phyloP scores from a whole-genome alignment of 371 early-diverging fungal genomes.

The Mucor irregularis region DNA sequence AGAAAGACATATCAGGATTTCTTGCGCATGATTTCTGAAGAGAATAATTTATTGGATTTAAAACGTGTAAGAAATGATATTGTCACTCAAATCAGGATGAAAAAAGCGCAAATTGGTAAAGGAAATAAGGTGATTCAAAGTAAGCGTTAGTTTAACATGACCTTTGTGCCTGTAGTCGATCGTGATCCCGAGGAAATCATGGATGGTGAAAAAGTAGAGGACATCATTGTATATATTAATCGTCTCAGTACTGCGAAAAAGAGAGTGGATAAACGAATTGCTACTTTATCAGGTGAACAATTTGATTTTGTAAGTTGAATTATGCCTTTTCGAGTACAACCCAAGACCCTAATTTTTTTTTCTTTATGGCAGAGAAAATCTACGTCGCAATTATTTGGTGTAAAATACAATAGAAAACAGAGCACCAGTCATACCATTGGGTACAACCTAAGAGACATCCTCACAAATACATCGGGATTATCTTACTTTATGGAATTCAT shows the following conservation, averaged over 20 bases:
- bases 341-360: background rate
- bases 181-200: slow-evolving; percentile 73
- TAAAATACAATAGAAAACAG: slow-evolving; percentile 27
- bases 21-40: slow-evolving; percentile 70
- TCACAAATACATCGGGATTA: slow-evolving; percentile 67
- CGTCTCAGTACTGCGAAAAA: slow-evolving; percentile 72
- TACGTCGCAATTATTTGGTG: slow-evolving; percentile 28
- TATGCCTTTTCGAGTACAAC: too few relatives aligned
- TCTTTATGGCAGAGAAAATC: slow-evolving; percentile 13
- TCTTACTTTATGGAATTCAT: slow-evolving; percentile 85
- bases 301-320: slow-evolving; percentile 39
- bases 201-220: slow-evolving; percentile 80
- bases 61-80: slow-evolving; percentile 70
- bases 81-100: slow-evolving; percentile 75
- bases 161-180: slow-evolving; percentile 49
- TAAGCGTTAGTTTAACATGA: background rate
- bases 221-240: slow-evolving; percentile 72
- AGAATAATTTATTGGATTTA: slow-evolving; percentile 66
- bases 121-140: background rate
- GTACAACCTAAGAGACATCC: slow-evolving; percentile 48
- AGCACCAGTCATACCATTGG: slow-evolving; percentile 21
- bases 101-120: slow-evolving; percentile 56
- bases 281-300: slow-evolving; percentile 56
- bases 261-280: slow-evolving; percentile 74
- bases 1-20: slow-evolving; percentile 75